Base-by-base conservation (phyloP, 1,284 basidiomycete species). In the Trichosporon inkin region DNA sequence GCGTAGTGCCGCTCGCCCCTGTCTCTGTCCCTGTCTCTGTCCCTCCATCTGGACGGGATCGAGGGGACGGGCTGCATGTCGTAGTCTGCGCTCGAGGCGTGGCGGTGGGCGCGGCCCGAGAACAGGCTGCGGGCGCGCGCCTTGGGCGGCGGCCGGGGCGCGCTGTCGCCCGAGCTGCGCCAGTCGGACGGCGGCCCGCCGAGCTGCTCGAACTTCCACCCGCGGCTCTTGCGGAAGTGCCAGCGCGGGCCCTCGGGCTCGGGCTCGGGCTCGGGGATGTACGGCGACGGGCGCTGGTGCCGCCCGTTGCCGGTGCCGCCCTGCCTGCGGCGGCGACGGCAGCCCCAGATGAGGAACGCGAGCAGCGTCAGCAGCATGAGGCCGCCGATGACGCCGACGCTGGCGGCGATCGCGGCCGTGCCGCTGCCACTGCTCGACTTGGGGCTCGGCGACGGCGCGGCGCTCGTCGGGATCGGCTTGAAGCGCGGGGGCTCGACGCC, bases 201-300 rank as follows among this genome's bases (percentile, higher is more conserved):
- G 24, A 49, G 44, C 44, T 49, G 44, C 44, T 49, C 44, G 8
- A 49, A 49, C 24, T 49, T 49, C 44, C 44, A 49, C 24, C 44
- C 44, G 6, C 44, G 24, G 16, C 24, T 32, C 44, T 54, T 38
- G 35, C 55, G 54, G 24, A 62, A 62, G 14, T 36, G 32, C 58
- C 60, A 64, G 1, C 63, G 58, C 57, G 54, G 55, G 35, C 58
- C n/a, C n/a, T n/a, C n/a, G n/a, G n/a, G n/a, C n/a, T n/a, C 62
- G 6, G 28, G 41, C 4, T 34, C 35, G 6, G 56, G 22, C 22
- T 37, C 32, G 17, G 39, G 53, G 56, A 53, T 51, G 58, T 62
- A 55, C 53, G 54, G 56, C 19, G 63, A 57, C 51, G 24, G 36
- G 17, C 49, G 20, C 16, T 64, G 32, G 20, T 59, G 37, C 40